Evolutionary conservation across 192 early-diverging fungal genomes (phyloP).

Genomic region (Geranomyces michiganensis): DNA sequence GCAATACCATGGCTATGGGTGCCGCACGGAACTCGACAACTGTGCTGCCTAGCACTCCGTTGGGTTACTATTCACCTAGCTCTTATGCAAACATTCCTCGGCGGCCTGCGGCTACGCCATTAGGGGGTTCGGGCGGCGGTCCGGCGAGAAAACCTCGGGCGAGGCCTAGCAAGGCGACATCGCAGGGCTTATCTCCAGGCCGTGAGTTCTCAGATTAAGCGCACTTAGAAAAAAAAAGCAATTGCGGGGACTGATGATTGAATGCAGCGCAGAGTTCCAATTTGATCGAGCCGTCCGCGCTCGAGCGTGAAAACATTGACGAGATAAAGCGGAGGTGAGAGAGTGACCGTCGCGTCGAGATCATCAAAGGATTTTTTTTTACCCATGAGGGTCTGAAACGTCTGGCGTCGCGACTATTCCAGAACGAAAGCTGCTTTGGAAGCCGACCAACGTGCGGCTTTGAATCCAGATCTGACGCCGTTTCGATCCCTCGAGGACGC

Average conservation of each 20-base stretch:
- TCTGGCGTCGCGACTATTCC: not conserved
- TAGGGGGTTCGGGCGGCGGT: not conserved
- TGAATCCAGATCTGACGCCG: constrained; percentile 21
- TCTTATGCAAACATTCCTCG: too few relatives aligned
- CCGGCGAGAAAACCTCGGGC: not conserved
- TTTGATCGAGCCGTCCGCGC: not conserved
- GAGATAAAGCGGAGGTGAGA: constrained; percentile 9
- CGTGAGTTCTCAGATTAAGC: not conserved
- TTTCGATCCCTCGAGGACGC: constrained; percentile 25
- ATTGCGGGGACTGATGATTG: not conserved
- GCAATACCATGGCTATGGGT: too few relatives aligned
- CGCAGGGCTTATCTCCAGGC: not conserved
- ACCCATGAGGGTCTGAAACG: not conserved
- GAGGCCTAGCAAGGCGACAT: not conserved
- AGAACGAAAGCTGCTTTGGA: constrained; percentile 2
- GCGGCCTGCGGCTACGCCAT: too few relatives aligned
- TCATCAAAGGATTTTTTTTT: not conserved
- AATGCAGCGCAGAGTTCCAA: not conserved
- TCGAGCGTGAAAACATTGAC: not conserved
- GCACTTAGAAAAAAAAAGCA: not conserved
- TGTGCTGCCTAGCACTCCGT: too few relatives aligned
- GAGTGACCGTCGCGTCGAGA: not conserved
- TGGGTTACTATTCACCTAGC: too few relatives aligned
- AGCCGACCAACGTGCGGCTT: constrained; percentile 11
- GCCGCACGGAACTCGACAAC: too few relatives aligned